phyloP scores from a whole-genome alignment of 1,284 basidiomycete species.

The Vanrija sp. region DNA sequence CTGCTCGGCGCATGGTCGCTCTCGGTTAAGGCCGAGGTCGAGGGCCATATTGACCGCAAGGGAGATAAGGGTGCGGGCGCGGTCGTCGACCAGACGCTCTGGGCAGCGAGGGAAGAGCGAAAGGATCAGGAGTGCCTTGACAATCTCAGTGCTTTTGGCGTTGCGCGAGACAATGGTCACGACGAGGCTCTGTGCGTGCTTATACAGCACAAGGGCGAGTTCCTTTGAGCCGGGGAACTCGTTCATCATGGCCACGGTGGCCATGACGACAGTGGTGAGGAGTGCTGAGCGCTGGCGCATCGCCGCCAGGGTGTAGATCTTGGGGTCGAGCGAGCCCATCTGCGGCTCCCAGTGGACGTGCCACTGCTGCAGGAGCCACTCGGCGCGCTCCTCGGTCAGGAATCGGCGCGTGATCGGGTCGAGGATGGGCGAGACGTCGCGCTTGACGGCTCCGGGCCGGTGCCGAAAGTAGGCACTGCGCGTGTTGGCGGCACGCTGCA shows the following conservation, averaged over 20 bases:
- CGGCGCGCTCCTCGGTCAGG: constrained; percentile 1
- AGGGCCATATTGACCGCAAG: constrained; percentile 5
- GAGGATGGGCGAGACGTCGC: constrained; percentile 6
- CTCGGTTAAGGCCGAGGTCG: constrained; percentile 4
- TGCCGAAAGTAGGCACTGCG: constrained; percentile 4
- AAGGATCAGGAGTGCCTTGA: background rate
- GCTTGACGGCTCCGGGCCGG: constrained; percentile 4
- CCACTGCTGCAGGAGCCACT: background rate
- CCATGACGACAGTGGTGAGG: constrained; percentile 5
- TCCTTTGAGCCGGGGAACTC: background rate
- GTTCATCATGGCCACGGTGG: background rate
- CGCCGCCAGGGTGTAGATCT: constrained; percentile 4
- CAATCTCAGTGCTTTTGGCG: constrained; percentile 4
- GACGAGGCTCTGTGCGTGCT: constrained; percentile 3
- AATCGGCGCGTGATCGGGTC: constrained; percentile 3
- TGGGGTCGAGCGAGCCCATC: constrained; percentile 3
- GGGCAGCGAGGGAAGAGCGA: constrained; percentile 1
- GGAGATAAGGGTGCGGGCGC: background rate
- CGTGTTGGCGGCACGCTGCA: background rate
- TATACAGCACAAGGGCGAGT: background rate
- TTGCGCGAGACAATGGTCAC: constrained; percentile 3
- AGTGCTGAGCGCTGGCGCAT: constrained; percentile 2
- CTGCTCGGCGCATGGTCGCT: background rate
- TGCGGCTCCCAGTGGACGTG: background rate
- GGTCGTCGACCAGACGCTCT: constrained; percentile 5